Conservation (phyloP, 441 rosid genomes). For the Adansonia rubrostipa region DNA sequence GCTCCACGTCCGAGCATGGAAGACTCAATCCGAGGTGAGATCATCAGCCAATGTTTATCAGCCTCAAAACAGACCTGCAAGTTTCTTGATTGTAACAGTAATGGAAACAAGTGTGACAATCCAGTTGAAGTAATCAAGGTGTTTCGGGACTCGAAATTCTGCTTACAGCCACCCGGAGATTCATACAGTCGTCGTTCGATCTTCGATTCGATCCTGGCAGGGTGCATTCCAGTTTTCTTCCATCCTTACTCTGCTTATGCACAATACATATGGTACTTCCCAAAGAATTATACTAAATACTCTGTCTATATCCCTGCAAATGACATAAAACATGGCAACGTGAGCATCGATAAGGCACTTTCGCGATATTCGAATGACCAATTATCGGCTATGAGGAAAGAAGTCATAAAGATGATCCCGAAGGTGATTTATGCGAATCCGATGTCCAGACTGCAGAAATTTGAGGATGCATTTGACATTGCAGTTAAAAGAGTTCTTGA, state of each 20-base stretch:
- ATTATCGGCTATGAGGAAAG: conserved; percentile 48
- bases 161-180: conserved; percentile 83
- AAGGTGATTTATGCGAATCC: conserved; percentile 54
- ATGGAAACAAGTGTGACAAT: conserved; percentile 45
- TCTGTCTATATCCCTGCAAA: conserved; percentile 55
- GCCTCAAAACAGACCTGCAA: conserved; percentile 45
- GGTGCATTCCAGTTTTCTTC: conserved; percentile 82
- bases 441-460: conserved; percentile 24
- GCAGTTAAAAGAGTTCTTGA: conserved; percentile 49
- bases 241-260: conserved; percentile 62
- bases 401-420: conserved; percentile 53
- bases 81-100: conserved; percentile 51
- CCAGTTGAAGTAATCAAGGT: conserved; percentile 57
- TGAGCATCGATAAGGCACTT: conserved; percentile 37
- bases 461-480: conserved; percentile 68
- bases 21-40: conserved; percentile 47
- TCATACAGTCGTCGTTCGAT: conserved; percentile 65
- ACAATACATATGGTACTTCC: conserved; percentile 67
- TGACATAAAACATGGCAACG: conserved; percentile 34
- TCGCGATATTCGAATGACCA: conserved; percentile 32
- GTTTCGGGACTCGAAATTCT: conserved; percentile 56
- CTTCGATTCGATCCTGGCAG: conserved; percentile 72
- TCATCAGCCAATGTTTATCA: conserved; percentile 57
- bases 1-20: conserved; percentile 48
- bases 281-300: conserved; percentile 38